Evolutionary conservation across 1,284 basidiomycete genomes (phyloP), one percentile per base, ranked within the genome.

Genomic region (Vanrija humicola): DNA sequence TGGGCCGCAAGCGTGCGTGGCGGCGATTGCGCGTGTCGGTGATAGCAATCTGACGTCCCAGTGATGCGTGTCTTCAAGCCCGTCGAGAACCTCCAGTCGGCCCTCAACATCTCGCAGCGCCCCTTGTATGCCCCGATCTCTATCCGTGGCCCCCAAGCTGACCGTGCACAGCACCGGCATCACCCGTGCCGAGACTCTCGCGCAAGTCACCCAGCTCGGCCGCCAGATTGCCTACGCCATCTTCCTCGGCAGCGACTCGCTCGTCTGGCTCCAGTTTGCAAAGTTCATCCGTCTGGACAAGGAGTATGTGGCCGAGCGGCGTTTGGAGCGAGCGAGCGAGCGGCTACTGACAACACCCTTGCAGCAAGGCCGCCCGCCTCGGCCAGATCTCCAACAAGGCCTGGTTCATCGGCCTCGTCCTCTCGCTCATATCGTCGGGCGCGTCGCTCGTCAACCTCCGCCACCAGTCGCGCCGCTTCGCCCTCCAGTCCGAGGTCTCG

Each of bases 51-150:
- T 34, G 8, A 34, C 29, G 6, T 12, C 29, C 5, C 68, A 96
- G 93, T 97, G 50, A 82, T 98, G 82, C 84, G 95, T 19, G 80
- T 98, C 51, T 91, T 93, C 67, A 96, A 97, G 77, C 93, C 93
- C 28, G 68, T 96, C 61, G 95, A 98, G 74, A 92, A 97, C 78
- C 81, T 96, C 18, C 96, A 98, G 76, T 85, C 91, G 3, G 92
- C 91, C 21, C 79, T 97, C 54, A 88, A 87, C 61, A 86, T 88
- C n/a, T 79, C 85, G 16, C 79, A 86, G 34, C 58, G 67, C 5
- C 72, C 77, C 15, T 59, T 78, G 70, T 76, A 56, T 54, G 75
- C 67, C 2, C 2, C 8, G 29, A 12, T 12, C 43, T 3, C 25
- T 23, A 9, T 23, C 4, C 8, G 26, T 43, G 5, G 43, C 16